Evolutionary conservation across 2,329 filamentous ascomycete species (phyloP).

Genomic region (Penicillium hesseltinei): DNA sequence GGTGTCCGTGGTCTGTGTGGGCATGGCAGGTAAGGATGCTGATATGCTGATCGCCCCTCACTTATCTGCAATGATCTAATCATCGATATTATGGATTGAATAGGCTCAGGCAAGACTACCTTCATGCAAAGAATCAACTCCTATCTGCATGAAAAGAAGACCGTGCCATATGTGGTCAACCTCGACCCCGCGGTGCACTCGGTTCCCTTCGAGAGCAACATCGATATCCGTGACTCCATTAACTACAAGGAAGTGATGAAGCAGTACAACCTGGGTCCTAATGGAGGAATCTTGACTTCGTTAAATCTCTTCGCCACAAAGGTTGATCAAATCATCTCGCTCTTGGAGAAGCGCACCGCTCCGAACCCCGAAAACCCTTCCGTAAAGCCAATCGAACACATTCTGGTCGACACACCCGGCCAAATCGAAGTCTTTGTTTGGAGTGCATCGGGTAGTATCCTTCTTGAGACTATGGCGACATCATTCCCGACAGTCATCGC

Average conservation of each 20-base stretch:
- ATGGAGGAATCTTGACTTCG: slow-evolving; percentile 93
- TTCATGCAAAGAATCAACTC: slow-evolving; percentile 99
- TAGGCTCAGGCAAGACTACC: slow-evolving; percentile 96
- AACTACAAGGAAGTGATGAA: slow-evolving; percentile 99
- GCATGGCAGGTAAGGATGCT: slow-evolving; percentile 75
- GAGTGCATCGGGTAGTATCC: slow-evolving; percentile 91
- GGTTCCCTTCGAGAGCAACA: slow-evolving; percentile 94
- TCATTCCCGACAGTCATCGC: slow-evolving; percentile 96
- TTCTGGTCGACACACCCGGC: slow-evolving; percentile 91
- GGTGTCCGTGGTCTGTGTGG: slow-evolving; percentile 85
- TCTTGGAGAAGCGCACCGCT: slow-evolving; percentile 83
- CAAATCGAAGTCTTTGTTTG: slow-evolving; percentile 99
- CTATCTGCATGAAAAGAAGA: slow-evolving; percentile 76
- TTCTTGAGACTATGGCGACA: slow-evolving; percentile 87
- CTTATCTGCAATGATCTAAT: neutral
- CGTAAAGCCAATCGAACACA: slow-evolving; percentile 68
- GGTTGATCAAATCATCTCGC: slow-evolving; percentile 85
- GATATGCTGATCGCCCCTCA: neutral
- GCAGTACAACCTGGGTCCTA: slow-evolving; percentile 95
- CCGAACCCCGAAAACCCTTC: slow-evolving; percentile 50
- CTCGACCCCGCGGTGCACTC: slow-evolving; percentile 92
- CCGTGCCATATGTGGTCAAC: slow-evolving; percentile 92
- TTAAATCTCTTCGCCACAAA: slow-evolving; percentile 97
- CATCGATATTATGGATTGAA: slow-evolving; percentile 5
- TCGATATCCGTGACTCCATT: slow-evolving; percentile 97